phyloP scores from a whole-genome alignment of 2,329 filamentous ascomycete genomes.

The Curvularia lunata region DNA sequence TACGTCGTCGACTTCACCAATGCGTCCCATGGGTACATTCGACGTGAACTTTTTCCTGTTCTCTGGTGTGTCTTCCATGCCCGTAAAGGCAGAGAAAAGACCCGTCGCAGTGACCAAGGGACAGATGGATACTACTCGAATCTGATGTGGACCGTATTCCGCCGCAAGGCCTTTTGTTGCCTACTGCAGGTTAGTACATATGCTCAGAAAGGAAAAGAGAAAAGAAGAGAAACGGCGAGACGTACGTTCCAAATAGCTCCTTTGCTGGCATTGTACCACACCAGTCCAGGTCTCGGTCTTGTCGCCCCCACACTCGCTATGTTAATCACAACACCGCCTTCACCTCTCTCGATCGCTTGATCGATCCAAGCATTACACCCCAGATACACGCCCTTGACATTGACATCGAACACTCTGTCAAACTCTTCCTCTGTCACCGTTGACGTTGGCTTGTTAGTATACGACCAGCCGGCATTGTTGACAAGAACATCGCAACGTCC shows the following conservation, averaged over 20 bases:
- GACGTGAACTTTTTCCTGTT: conserved; percentile 60
- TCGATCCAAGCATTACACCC: conserved; percentile 66
- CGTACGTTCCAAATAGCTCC: conserved; percentile 66
- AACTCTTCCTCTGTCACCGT: conserved; percentile 71
- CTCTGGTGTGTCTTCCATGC: conserved; percentile 66
- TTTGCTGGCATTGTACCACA: conserved; percentile 75
- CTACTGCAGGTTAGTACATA: conserved; percentile 28
- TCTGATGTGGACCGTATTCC: conserved; percentile 74
- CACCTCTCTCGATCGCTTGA: conserved; percentile 64
- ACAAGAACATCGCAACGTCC: conserved; percentile 66
- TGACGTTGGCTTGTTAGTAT: conserved; percentile 62
- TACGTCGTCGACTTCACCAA: conserved; percentile 67
- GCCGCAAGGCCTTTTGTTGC: conserved; percentile 72
- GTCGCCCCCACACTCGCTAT: conserved; percentile 69
- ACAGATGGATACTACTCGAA: conserved; percentile 75
- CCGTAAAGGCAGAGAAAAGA: conserved; percentile 64
- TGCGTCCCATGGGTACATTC: conserved; percentile 65
- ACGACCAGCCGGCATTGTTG: conserved; percentile 66
- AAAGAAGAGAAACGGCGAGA: neutral
- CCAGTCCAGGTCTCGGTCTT: conserved; percentile 66
- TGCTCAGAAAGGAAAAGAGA: neutral
- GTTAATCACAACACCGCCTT: conserved; percentile 68
- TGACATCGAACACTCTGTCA: conserved; percentile 70
- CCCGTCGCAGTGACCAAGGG: conserved; percentile 72
- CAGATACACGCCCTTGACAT: conserved; percentile 70